Conservation (phyloP, 495 filamentous ascomycete genomes). For the Saxispiralis lemnorum region DNA sequence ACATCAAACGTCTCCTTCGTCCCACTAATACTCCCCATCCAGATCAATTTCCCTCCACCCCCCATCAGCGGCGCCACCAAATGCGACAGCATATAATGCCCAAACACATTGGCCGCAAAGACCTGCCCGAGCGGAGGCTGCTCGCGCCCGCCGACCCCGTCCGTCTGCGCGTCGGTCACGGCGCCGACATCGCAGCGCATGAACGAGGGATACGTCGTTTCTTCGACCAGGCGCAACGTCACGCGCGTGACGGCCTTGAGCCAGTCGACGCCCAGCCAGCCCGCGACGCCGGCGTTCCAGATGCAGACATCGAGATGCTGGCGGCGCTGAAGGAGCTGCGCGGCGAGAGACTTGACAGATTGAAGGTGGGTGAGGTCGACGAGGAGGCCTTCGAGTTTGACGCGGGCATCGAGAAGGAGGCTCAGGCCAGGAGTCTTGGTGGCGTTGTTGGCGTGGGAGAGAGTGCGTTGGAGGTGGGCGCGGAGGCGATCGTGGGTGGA, state of each 20-base stretch:
- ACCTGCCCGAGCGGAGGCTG: constrained; percentile 55
- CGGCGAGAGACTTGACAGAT: constrained; percentile 36
- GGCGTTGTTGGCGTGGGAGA: constrained; percentile 18
- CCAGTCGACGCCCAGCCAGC: constrained; percentile 70
- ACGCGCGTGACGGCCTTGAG: constrained; percentile 38
- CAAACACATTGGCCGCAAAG: constrained; percentile 85
- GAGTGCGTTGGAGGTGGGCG: constrained; percentile 27
- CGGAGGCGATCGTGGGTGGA: constrained; percentile 39
- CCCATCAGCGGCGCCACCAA: constrained; percentile 54
- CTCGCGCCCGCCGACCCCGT: constrained; percentile 15
- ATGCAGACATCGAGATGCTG: constrained; percentile 64
- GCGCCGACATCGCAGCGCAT: constrained; percentile 29
- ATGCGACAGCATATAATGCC: constrained; percentile 81
- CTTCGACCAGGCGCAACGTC: constrained; percentile 44
- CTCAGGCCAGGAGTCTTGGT: constrained; percentile 32
- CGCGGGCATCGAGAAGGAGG: constrained; percentile 30
- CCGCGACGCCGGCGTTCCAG: constrained; percentile 81
- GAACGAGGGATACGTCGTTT: constrained; percentile 61
- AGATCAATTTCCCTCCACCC: constrained; percentile 46
- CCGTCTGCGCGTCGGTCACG: constrained; percentile 5
- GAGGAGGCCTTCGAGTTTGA: constrained; percentile 28
- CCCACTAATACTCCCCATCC: constrained; percentile 67
- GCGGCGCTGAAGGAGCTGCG: constrained; percentile 29
- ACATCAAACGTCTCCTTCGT: constrained; percentile 35
- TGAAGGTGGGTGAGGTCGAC: constrained; percentile 40